phyloP scores from a whole-genome alignment of 1,139 yeast genomes.

The Magnusiomyces tetraspermus region DNA sequence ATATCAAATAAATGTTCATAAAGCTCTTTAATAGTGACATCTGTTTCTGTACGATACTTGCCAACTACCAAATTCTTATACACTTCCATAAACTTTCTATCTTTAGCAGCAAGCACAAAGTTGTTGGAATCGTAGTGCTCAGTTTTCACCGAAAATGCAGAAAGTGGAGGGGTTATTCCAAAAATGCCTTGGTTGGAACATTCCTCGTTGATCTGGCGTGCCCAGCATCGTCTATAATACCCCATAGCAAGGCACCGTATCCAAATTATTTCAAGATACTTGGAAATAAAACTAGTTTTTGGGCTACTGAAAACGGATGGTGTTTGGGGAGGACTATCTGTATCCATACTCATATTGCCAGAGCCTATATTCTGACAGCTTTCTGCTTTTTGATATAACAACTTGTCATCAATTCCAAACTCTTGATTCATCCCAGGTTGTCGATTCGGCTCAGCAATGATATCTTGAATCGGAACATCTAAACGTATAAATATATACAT shows the following conservation, averaged over 20 bases:
- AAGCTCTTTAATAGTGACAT: conserved; percentile 5
- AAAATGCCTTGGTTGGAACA: background rate
- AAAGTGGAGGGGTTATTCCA: background rate
- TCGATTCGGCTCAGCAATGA: conserved; percentile 6
- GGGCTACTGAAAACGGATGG: background rate
- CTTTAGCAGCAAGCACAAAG: conserved; percentile 1
- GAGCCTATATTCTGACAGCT: too few relatives aligned
- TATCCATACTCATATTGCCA: background rate
- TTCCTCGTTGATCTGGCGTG: background rate
- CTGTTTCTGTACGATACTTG: conserved; percentile 4
- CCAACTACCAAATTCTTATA: conserved; percentile 7
- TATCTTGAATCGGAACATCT: conserved; percentile 7
- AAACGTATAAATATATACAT: conserved; percentile 14
- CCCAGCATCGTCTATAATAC: conserved; percentile 6
- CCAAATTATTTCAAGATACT: conserved; percentile 12
- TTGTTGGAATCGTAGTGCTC: background rate
- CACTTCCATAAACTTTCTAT: conserved; percentile 5
- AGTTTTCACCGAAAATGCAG: background rate
- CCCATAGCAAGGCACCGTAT: conserved; percentile 13
- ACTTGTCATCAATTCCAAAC: background rate
- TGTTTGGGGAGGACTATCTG: background rate
- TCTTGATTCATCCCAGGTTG: too few relatives aligned
- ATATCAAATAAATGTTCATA: conserved; percentile 6
- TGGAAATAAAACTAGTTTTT: conserved; percentile 3
- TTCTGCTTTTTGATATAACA: background rate